A percentile compares a stretch with the other conserved stretches of the same genome.
phyloP scores from a whole-genome alignment of 768 basidiomycete species.

The Suillus placidus region DNA sequence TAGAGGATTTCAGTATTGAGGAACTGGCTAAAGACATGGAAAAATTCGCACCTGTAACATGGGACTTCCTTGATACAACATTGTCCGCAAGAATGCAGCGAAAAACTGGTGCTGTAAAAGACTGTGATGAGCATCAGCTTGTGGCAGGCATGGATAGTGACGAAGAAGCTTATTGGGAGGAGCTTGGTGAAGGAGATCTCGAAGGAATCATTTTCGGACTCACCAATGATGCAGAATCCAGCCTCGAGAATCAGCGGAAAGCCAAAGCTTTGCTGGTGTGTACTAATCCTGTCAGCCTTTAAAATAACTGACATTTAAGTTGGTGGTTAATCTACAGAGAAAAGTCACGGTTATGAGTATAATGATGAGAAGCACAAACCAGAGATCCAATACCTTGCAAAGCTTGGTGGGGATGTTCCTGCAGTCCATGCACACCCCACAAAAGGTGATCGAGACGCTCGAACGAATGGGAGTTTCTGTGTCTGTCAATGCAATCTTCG shows the following conservation, averaged over 20 bases:
- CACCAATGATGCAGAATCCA: background rate
- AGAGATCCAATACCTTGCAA: constrained; percentile 19
- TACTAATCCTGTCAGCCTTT: background rate
- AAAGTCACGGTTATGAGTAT: background rate
- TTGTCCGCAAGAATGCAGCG: background rate
- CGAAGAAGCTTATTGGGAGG: background rate
- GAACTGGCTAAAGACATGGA: constrained; percentile 1
- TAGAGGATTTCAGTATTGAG: constrained; percentile 6
- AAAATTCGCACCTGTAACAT: background rate
- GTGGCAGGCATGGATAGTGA: constrained; percentile 14
- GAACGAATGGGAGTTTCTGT: constrained; percentile 35
- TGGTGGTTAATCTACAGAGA: background rate
- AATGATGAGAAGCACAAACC: constrained; percentile 33
- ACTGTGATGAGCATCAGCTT: constrained; percentile 13
- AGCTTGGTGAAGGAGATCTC: constrained; percentile 1
- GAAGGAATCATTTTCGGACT: background rate
- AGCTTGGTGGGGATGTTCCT: constrained; percentile 19
- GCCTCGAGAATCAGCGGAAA: background rate
- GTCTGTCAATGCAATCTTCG: constrained; percentile 29
- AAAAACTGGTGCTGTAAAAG: constrained; percentile 18
- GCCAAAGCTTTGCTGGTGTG: background rate
- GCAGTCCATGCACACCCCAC: constrained; percentile 31
- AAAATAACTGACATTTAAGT: background rate
- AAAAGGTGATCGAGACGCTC: constrained; percentile 33
- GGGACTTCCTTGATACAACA: background rate